Evolutionary conservation across 2,329 filamentous ascomycete species (phyloP), one percentile per base, ranked within the genome.

Genomic region (Didymosphaeria variabile): DNA sequence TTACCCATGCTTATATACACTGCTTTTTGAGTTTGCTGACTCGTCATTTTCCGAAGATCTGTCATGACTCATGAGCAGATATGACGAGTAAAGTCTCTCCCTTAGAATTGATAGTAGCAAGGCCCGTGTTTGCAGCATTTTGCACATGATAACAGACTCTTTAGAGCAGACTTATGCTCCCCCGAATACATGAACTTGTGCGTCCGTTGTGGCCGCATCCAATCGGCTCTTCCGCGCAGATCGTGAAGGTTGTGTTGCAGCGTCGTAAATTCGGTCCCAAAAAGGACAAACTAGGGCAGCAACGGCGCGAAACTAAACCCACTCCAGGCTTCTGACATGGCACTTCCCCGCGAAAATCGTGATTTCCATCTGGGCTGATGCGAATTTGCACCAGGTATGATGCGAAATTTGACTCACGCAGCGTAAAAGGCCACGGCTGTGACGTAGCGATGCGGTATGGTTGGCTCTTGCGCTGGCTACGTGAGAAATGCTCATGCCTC

Each of bases 331-430:
- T 45, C 15, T 32, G 9, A 9, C 8, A 44, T 21, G 23, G 38
- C 10, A 21, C 38, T 45, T 55, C 52, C 52, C 26, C n/a, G 38
- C 38, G 31, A 31, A 21, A 10, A 31, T 23, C 13, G 38, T 8
- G 26, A 55, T n/a, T 45, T 26, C 26, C 38, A 55, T 55, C 21
- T 5, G 8, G 17, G 9, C 23, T 13, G 26, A 55, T 55, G 52
- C 52, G 51, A 44, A 45, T 55, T 55, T 21, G 32, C 6, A 38
- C 36, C 38, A 23, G 17, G 2, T 15, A 21, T 15, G 26, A 55
- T 55, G 38, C 52, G 52, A 55, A 55, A 31, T 45, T 55, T 21
- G 26, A 55, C 38, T 55, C 52, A 55, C 52, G 52, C 38, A 38
- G 52, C n/a, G 52, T 26, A 15, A 38, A 54, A 32, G 12, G 17